Conservation (phyloP, 139 green algal genomes). For the Micractinium conductrix region DNA sequence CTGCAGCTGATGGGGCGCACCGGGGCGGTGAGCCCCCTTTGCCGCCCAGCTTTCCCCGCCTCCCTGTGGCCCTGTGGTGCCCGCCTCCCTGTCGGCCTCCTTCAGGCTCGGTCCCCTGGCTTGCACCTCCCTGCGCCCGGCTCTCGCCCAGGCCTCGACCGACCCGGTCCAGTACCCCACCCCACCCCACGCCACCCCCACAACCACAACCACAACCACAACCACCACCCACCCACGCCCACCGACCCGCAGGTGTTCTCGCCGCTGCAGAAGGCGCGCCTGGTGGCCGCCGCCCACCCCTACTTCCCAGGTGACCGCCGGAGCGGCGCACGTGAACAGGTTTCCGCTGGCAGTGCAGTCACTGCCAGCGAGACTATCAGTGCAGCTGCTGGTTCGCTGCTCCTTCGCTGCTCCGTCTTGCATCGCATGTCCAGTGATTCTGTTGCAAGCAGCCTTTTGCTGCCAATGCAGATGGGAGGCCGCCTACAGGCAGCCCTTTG, state of each 20-base stretch:
- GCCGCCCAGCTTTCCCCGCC: too few species aligned
- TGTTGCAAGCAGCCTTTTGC: not conserved
- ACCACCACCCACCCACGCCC: not conserved
- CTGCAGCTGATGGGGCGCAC: conserved; percentile 26
- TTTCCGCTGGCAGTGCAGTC: too few species aligned
- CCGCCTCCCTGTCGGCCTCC: too few species aligned
- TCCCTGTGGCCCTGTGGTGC: too few species aligned
- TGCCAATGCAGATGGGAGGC: not conserved
- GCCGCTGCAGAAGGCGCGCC: conserved; percentile 10
- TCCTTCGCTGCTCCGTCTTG: not conserved
- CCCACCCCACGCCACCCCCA: too few species aligned
- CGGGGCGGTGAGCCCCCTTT: conserved; percentile 6
- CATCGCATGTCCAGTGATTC: not conserved
- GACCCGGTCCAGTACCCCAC: too few species aligned
- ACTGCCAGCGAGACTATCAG: too few species aligned
- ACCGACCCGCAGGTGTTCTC: not conserved
- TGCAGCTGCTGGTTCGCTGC: not conserved
- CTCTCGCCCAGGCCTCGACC: too few species aligned
- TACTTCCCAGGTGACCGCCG: conserved; percentile 28
- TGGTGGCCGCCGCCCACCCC: conserved; percentile 16
- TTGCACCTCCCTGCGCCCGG: too few species aligned
- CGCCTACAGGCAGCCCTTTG: not conserved
- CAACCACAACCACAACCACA: too few species aligned
- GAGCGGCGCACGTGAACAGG: too few species aligned
- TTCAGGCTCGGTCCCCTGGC: too few species aligned